These are phyloP conservation scores for Vigna reflexopilosa DNA, from an alignment of 306 rosid genomes.

Conservation along the genomic window DNA sequence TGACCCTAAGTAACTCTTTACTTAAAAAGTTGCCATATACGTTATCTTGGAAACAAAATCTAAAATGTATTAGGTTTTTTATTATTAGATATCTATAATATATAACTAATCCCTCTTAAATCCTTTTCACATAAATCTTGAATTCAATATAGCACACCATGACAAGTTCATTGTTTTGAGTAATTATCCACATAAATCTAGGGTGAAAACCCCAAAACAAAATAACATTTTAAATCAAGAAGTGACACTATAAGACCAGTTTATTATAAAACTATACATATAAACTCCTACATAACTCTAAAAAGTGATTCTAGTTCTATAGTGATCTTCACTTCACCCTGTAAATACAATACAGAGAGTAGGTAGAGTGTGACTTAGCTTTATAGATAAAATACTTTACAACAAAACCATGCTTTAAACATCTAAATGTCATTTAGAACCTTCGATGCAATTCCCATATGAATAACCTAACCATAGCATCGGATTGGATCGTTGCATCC, in stretches of 20 bases:
- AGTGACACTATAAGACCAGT: not conserved
- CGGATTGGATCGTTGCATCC: slow-evolving; percentile 93
- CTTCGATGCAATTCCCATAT: not conserved
- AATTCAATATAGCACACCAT: not conserved
- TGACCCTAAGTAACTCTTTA: not conserved
- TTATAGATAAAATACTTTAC: slow-evolving; percentile 25
- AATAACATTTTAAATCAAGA: not conserved
- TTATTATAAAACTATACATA: slow-evolving; percentile 19
- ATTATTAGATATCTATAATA: not conserved
- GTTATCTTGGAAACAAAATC: not conserved
- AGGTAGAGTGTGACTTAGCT: not conserved
- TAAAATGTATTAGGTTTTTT: not conserved
- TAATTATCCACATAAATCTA: not conserved
- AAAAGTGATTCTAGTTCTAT: slow-evolving; percentile 18
- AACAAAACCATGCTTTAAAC: slow-evolving; percentile 24
- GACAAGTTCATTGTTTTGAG: not conserved
- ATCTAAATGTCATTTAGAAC: slow-evolving; percentile 17
- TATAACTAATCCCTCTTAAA: not conserved
- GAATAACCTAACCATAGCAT: slow-evolving; percentile 75
- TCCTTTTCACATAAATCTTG: not conserved
- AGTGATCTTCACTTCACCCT: slow-evolving; percentile 30
- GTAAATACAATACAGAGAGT: slow-evolving; percentile 10
- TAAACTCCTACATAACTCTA: not conserved
- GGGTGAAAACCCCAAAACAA: not conserved
- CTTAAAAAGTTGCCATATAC: not conserved